Percentiles rank a stretch among this genome's conserved stretches.
phyloP scores from a whole-genome alignment of 2,329 filamentous ascomycete species.

The Aspergillus thermomutatus region DNA sequence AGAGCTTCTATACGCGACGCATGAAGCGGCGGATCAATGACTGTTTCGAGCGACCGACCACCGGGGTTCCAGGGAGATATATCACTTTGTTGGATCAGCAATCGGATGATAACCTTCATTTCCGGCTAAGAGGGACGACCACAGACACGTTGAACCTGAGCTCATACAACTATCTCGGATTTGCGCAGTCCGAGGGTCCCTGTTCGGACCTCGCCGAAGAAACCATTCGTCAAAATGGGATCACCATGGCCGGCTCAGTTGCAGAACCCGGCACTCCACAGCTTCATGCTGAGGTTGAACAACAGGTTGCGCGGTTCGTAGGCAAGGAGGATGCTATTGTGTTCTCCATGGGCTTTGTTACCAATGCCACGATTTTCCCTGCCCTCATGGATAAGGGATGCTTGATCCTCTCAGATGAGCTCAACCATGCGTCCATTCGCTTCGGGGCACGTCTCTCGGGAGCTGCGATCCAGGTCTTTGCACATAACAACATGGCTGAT shows the following conservation, averaged over 20 bases:
- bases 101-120: constrained; percentile 82
- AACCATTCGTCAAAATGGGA: constrained; percentile 73
- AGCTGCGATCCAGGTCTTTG: constrained; percentile 88
- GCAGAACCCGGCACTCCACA: constrained; percentile 80
- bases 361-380: constrained; percentile 89
- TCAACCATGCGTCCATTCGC: constrained; percentile 94
- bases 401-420: constrained; percentile 87
- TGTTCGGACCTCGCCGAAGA: constrained; percentile 89
- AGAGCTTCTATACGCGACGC: constrained; percentile 91
- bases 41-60: constrained; percentile 84
- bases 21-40: constrained; percentile 92
- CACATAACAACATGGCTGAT: constrained; percentile 87
- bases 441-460: constrained; percentile 87
- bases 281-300: constrained; percentile 79
- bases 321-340: constrained; percentile 90
- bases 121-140: constrained; percentile 76
- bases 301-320: constrained; percentile 79
- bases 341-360: constrained; percentile 97
- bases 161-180: constrained; percentile 97
- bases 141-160: constrained; percentile 96
- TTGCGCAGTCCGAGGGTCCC: constrained; percentile 91
- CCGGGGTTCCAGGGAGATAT: constrained; percentile 85
- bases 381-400: constrained; percentile 86
- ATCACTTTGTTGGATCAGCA: constrained; percentile 86
- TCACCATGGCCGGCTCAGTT: constrained; percentile 73